phyloP scores from a whole-genome alignment of 768 basidiomycete species.

The Trametes villosa region DNA sequence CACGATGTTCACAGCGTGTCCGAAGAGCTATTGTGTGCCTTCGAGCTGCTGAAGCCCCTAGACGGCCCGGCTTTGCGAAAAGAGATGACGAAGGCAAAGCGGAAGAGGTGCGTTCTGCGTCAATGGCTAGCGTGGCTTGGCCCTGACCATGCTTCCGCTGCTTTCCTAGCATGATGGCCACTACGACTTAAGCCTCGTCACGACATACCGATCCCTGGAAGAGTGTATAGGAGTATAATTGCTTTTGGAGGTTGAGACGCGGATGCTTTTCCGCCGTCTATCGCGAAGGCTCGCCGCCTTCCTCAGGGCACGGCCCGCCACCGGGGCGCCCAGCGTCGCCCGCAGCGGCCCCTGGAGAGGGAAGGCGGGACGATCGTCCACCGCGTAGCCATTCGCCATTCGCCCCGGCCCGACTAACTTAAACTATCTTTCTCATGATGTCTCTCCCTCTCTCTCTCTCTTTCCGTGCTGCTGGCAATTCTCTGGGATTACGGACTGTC shows the following conservation, averaged over 20 bases:
- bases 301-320: conserved; percentile 9
- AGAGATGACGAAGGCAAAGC: conserved; percentile 98
- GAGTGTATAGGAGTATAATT: conserved; percentile 31
- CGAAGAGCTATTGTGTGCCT: conserved; percentile 95
- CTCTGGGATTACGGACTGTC: conserved; percentile 33
- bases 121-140: neutral
- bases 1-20: conserved; percentile 65
- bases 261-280: conserved; percentile 1
- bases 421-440: conserved; percentile 26
- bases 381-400: conserved; percentile 1
- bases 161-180: conserved; percentile 36
- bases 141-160: neutral
- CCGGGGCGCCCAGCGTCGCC: neutral
- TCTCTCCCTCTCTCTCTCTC: conserved; percentile 16
- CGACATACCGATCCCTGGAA: conserved; percentile 13
- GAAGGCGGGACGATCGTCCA: conserved; percentile 7
- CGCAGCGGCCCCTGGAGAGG: conserved; percentile 7
- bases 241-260: conserved; percentile 15
- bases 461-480: conserved; percentile 24
- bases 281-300: neutral
- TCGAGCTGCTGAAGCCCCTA: conserved; percentile 94
- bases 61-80: conserved; percentile 94
- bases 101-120: conserved; percentile 77
- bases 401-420: conserved; percentile 24
- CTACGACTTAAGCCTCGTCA: conserved; percentile 30